These are phyloP conservation scores for Didymella segeticola DNA, from an alignment of 2,329 filamentous ascomycete species.

Conservation along the genomic window DNA sequence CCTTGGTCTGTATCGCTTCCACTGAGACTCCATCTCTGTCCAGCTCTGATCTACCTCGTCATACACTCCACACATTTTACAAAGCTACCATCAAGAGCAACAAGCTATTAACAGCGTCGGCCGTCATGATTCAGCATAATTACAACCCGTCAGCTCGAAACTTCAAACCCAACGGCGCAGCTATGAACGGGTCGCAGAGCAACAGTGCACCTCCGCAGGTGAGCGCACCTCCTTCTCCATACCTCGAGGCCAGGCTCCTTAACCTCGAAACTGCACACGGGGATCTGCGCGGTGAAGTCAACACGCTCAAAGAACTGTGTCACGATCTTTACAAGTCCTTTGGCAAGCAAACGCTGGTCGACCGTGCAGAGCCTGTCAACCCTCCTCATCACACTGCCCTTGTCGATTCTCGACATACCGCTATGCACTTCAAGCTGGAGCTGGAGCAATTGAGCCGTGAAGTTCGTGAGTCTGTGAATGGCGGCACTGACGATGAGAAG, in stretches of 20 bases:
- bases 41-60: neutral
- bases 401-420: slow-evolving; percentile 19
- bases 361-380: slow-evolving; percentile 27
- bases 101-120: neutral
- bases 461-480: slow-evolving; percentile 11
- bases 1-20: too few species aligned
- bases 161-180: slow-evolving; percentile 7
- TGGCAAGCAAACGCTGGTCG: slow-evolving; percentile 28
- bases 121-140: slow-evolving; percentile 1
- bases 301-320: slow-evolving; percentile 22
- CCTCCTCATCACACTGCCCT: slow-evolving; percentile 19
- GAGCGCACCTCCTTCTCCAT: slow-evolving; percentile 18
- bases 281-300: slow-evolving; percentile 23
- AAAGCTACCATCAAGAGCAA: neutral
- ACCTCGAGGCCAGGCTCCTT: slow-evolving; percentile 27
- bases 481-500: slow-evolving; percentile 19
- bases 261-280: slow-evolving; percentile 26
- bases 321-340: slow-evolving; percentile 28
- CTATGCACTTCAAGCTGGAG: slow-evolving; percentile 21
- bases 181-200: neutral
- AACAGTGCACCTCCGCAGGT: slow-evolving; percentile 20
- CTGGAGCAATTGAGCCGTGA: slow-evolving; percentile 26
- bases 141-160: slow-evolving; percentile 22
- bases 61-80: neutral
- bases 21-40: neutral